Conservation (phyloP, 1,284 basidiomycete species). For the Trametes polyzona region DNA sequence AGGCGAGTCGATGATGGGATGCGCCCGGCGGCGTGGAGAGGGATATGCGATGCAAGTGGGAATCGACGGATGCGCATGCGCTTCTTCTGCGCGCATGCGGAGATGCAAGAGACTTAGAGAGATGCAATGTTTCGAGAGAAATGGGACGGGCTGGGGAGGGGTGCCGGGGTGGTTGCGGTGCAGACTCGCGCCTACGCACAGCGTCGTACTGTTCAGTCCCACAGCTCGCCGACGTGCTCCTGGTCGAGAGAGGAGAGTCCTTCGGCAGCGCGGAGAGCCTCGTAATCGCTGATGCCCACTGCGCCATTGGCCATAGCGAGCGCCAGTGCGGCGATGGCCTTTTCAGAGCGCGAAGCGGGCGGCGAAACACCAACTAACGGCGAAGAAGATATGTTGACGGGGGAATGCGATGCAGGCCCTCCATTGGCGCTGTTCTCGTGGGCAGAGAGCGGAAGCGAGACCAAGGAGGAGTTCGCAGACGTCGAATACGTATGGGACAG, state of each 20-base stretch:
- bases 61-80: conserved; percentile 1
- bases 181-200: conserved; percentile 2
- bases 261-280: conserved; percentile 51
- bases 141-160: not conserved
- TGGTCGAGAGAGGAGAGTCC: conserved; percentile 44
- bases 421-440: conserved; percentile 7
- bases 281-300: conserved; percentile 68
- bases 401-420: conserved; percentile 13
- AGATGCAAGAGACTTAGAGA: not conserved
- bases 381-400: conserved; percentile 25
- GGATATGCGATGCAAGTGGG: conserved; percentile 5
- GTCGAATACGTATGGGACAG: conserved; percentile 37
- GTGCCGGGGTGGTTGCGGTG: not conserved
- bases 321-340: conserved; percentile 62
- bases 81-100: conserved; percentile 2
- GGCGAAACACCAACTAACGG: conserved; percentile 17
- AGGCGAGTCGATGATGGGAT: not conserved
- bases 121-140: not conserved
- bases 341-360: conserved; percentile 51
- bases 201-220: conserved; percentile 42
- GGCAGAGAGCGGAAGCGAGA: conserved; percentile 32
- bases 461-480: conserved; percentile 43
- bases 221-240: conserved; percentile 63
- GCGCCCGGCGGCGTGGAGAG: not conserved
- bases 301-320: conserved; percentile 72